Conservation (phyloP, 2,329 filamentous ascomycete species). For the Paecilomyces dactylethromorphus region DNA sequence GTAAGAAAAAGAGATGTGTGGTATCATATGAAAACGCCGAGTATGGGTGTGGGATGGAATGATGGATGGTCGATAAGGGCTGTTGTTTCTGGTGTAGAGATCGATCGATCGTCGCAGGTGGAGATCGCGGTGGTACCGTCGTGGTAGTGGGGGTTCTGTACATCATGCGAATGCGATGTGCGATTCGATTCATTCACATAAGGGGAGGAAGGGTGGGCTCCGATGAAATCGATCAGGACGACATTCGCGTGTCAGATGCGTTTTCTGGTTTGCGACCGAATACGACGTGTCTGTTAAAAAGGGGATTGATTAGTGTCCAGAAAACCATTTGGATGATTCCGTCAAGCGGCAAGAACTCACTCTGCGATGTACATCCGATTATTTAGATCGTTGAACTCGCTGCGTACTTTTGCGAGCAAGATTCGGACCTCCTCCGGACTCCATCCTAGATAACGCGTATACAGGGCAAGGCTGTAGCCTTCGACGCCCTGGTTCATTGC, state of each 20-base stretch:
- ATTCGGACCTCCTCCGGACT: slow-evolving; percentile 38
- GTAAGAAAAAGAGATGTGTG: not conserved
- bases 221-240: not conserved
- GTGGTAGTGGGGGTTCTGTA: not conserved
- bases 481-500: slow-evolving; percentile 36
- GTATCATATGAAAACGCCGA: not conserved
- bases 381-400: slow-evolving; percentile 19
- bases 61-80: not conserved
- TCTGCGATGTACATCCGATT: slow-evolving; percentile 20
- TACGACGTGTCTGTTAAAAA: slow-evolving; percentile 1
- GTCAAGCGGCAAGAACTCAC: slow-evolving; percentile 1
- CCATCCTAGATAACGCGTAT: slow-evolving; percentile 38
- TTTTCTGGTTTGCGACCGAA: slow-evolving; percentile 3
- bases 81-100: not conserved
- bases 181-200: not conserved
- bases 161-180: not conserved
- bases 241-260: not conserved
- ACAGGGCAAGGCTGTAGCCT: slow-evolving; percentile 35
- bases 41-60: not conserved
- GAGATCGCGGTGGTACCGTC: not conserved
- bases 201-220: not conserved
- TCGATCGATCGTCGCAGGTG: not conserved
- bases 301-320: not conserved
- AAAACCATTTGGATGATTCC: not conserved
- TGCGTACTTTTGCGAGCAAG: slow-evolving; percentile 21